Evolutionary conservation across 2,329 filamentous ascomycete species (phyloP), one percentile per base, ranked within the genome.

Genomic region (Talaromyces sp.): DNA sequence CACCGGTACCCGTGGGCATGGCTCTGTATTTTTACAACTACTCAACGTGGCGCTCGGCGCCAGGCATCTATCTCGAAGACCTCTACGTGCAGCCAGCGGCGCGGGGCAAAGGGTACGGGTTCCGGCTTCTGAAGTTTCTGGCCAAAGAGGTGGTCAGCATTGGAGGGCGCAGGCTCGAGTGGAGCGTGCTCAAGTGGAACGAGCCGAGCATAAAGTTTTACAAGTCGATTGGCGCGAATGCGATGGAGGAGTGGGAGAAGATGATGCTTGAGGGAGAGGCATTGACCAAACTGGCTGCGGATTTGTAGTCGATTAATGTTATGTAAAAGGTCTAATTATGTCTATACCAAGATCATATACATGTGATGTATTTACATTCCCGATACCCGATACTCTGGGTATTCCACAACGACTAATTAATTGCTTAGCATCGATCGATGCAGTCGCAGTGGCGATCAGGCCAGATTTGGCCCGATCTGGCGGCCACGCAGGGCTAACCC

Each of bases 1-100:
- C 65, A 56, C 66, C 74, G 32, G 53, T 63, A 60, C 70, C 84
- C 74, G 89, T 86, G 0, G 91, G 89, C 54, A 91, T 97, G 84
- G 92, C 92, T 1, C 77, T 97, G 46, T 97, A 92, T 78, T 98
- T 96, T 75, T 92, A 93, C 81, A 98, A 93, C 77, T 98, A 96
- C 78, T 91, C 88, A 70, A 97, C 93, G 0, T 98, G 95, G 95
- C 85, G 89, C 9, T 85, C 89, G n/a, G 85, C 84, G 52, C 86
- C 93, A 0, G 93, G 93, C 2, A 89, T 99, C 70, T 96, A 96
- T 75, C 86, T 98, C 41, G 93, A 98, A 75, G 93, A 98, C 71
- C 80, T 98, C n/a, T 96, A 88, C 70, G 91, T 99, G 46, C 82
- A 86, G 67, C 82, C 86, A 0, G 78, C 79, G 51, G 86, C 89